A percentile compares a stretch with the other conserved stretches of the same genome.
These are phyloP conservation scores for Fusarium buharicum DNA, from an alignment of 2,329 filamentous ascomycete genomes.

Conservation along the genomic window DNA sequence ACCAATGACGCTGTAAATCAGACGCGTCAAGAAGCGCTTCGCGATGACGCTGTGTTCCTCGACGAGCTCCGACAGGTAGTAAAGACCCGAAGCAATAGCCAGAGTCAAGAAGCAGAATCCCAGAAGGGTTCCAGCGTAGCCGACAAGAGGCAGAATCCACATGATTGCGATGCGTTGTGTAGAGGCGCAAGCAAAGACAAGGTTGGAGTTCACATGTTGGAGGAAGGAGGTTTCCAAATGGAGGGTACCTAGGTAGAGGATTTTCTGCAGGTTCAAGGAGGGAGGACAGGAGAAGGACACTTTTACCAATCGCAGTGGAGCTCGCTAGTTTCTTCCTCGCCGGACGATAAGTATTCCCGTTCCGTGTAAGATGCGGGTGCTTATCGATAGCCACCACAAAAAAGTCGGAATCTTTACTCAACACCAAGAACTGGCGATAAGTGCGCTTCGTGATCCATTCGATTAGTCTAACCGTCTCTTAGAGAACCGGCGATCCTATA, in stretches of 20 bases:
- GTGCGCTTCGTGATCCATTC: constrained; percentile 6
- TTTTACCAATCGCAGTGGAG: constrained; percentile 36
- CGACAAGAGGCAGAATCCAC: constrained; percentile 95
- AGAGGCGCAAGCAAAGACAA: constrained; percentile 22
- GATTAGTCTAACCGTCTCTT: not conserved
- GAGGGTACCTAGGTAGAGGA: constrained; percentile 19
- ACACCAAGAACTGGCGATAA: constrained; percentile 27
- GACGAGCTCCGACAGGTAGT: constrained; percentile 97
- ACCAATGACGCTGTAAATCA: constrained; percentile 85
- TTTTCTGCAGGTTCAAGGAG: constrained; percentile 18
- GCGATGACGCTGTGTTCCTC: constrained; percentile 96
- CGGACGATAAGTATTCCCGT: constrained; percentile 10
- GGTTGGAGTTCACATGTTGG: constrained; percentile 42
- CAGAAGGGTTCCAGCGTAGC: constrained; percentile 85
- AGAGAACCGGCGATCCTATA: fast-evolving
- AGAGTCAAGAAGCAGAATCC: constrained; percentile 95
- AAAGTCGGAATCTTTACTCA: constrained; percentile 39
- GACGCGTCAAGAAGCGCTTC: constrained; percentile 82
- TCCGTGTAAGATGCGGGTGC: constrained; percentile 6
- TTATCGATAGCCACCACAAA: constrained; percentile 48
- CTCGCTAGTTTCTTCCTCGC: constrained; percentile 8
- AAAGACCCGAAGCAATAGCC: constrained; percentile 96
- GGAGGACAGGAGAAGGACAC: constrained; percentile 35
- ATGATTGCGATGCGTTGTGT: constrained; percentile 61
- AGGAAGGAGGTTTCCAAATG: constrained; percentile 9